These are phyloP conservation scores for Citrullus amarus DNA, from an alignment of 306 rosid genomes.

Conservation along the genomic window DNA sequence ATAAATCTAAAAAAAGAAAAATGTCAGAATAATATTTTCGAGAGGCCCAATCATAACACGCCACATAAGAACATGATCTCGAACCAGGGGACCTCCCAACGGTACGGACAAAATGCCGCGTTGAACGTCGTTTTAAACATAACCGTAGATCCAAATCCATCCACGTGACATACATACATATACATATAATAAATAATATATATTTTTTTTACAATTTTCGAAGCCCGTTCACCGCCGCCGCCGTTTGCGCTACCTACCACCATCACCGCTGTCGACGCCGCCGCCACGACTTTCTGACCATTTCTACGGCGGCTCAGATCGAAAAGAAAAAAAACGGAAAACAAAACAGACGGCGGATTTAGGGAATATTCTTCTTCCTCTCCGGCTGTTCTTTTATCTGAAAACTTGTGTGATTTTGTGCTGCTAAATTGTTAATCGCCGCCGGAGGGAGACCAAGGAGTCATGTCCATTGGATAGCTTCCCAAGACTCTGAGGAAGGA, in stretches of 20 bases:
- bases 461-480: conserved; percentile 97
- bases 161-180: background rate
- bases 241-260: background rate
- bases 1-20: background rate
- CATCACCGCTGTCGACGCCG: background rate
- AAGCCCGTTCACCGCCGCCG: background rate
- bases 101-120: background rate
- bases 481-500: conserved; percentile 88
- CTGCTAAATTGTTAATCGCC: conserved; percentile 11
- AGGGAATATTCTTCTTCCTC: background rate
- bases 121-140: background rate
- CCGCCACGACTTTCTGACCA: background rate
- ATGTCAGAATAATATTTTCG: background rate
- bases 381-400: background rate
- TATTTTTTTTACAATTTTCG: background rate
- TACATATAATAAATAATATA: background rate
- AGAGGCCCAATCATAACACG: background rate
- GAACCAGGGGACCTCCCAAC: background rate
- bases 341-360: background rate
- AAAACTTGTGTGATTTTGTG: background rate
- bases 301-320: background rate
- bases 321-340: background rate
- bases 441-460: conserved; percentile 59
- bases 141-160: background rate
- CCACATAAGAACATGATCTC: background rate